Evolutionary conservation across 805 yeast species (phyloP).

Genomic region (Candida wancherniae): DNA sequence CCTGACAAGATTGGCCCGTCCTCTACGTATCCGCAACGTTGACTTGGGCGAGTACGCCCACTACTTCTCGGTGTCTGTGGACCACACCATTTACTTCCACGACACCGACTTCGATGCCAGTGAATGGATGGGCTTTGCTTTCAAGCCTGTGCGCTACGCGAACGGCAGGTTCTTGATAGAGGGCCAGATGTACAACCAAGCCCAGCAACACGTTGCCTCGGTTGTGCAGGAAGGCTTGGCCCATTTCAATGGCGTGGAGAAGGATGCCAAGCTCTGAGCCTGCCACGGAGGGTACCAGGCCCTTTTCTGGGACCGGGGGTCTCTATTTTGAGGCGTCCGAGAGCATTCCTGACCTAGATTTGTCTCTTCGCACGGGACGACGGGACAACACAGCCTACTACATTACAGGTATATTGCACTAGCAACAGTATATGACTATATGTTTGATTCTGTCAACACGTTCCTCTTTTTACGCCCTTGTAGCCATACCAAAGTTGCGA

Average conservation of each 20-base stretch:
- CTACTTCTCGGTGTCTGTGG: conserved; percentile 55
- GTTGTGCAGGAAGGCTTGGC: conserved; percentile 63
- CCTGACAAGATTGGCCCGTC: conserved; percentile 48
- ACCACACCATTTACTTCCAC: conserved; percentile 65
- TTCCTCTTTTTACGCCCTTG: no score
- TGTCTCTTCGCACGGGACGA: no score
- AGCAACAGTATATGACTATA: no score
- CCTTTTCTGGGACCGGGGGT: no score
- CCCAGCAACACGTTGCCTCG: conserved; percentile 53
- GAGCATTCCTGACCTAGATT: no score
- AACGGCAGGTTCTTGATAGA: conserved; percentile 51
- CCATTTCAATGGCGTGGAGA: conserved; percentile 23
- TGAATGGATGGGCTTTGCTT: conserved; percentile 48
- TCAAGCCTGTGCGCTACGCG: conserved; percentile 45
- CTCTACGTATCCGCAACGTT: conserved; percentile 37
- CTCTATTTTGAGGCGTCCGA: no score
- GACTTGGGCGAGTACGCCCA: conserved; percentile 19
- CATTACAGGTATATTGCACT: no score
- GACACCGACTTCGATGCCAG: conserved; percentile 40
- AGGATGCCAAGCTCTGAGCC: conserved; percentile 15
- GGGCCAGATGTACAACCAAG: conserved; percentile 51
- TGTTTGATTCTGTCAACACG: no score
- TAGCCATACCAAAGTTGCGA: no score
- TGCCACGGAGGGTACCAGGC: no score
- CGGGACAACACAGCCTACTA: no score